Conservation (phyloP, 176 grass and related monocot genomes). For the Urochloa ruziziensis region DNA sequence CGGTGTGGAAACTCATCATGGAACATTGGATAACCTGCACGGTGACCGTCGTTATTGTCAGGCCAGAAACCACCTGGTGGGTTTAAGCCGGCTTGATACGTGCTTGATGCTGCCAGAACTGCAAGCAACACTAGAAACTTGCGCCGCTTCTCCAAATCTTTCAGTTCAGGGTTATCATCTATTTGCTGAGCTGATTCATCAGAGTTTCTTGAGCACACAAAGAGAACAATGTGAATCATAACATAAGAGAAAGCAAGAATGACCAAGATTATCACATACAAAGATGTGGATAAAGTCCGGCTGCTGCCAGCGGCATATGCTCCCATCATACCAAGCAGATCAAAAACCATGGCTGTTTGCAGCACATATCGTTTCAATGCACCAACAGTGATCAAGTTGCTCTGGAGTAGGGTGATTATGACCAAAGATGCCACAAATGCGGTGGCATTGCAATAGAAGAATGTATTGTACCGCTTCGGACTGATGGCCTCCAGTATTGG, state of each 20-base stretch:
- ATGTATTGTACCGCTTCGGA: slow-evolving; percentile 2
- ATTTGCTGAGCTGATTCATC: background rate
- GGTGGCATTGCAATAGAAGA: slow-evolving; percentile 44
- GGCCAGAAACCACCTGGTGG: slow-evolving; percentile 60
- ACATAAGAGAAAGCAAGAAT: slow-evolving; percentile 16
- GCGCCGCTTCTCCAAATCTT: slow-evolving; percentile 32
- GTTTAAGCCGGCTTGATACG: slow-evolving; percentile 55
- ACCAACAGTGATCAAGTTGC: background rate
- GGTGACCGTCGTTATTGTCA: slow-evolving; percentile 21
- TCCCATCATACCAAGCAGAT: slow-evolving; percentile 39
- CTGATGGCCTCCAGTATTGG: slow-evolving; percentile 15
- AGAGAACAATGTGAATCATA: slow-evolving; percentile 10
- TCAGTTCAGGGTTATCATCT: slow-evolving; percentile 12
- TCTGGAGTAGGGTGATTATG: slow-evolving; percentile 46
- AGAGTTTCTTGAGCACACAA: background rate
- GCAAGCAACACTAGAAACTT: slow-evolving; percentile 57
- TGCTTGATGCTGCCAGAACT: slow-evolving; percentile 50
- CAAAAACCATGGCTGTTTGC: slow-evolving; percentile 31
- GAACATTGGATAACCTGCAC: slow-evolving; percentile 32
- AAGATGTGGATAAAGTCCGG: background rate
- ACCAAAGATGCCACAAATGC: slow-evolving; percentile 43
- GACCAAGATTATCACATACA: slow-evolving; percentile 37
- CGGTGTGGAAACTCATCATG: slow-evolving; percentile 35
- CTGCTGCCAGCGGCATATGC: slow-evolving; percentile 37
- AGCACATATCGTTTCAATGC: slow-evolving; percentile 5